Base-by-base conservation (phyloP, 2,329 filamentous ascomycete species). In the Fonsecaea pedrosoi region DNA sequence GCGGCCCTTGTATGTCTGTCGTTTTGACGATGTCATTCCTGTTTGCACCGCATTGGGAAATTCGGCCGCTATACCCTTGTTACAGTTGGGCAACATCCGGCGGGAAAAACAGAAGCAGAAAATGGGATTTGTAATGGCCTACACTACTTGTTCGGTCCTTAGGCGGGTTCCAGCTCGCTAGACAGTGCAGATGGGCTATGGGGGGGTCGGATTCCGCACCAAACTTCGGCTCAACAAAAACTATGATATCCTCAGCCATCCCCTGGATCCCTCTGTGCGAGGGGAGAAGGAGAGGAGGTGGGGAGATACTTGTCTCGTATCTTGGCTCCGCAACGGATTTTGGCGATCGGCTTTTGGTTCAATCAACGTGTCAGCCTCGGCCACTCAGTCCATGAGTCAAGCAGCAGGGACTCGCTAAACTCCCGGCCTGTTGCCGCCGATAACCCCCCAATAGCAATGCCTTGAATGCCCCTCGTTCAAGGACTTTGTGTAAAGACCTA, bases 181-280 rank as follows among this genome's bases (percentile, higher is more conserved):
- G 40, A 60, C 21, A 30, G 12, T 30, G 57, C 48, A 38, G 18
- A 35, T 30, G 30, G 45, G 35, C 8, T 10, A n/a, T 25, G 34
- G 45, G 30, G 30, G 30, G 30, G 30, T 6, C 30, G 30, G 30
- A 32, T 35, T n/a, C n/a, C 54, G 59, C 59, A 66, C 59, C 59
- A 66, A 66, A 59, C 37, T 59, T 54, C 64, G 58, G 59, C 30
- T 35, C 59, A 61, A 65, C 25, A 30, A 30, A 18, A 18, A 34
- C 7, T 15, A 30, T 13, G 18, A 30, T 25, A 50, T 30, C 45
- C 9, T 6, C 7, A 48, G 42, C 45, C 12, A 21, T 8, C 30
- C 4, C 18, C 30, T 32, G 30, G 21, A 13, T 1, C 13, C 21
- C 18, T 13, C 55, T 1, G 35, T 32, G 30, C 30, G 30, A 32